Evolutionary conservation across 257 asterid species (phyloP).

Genomic region (Eucommia ulmoides): DNA sequence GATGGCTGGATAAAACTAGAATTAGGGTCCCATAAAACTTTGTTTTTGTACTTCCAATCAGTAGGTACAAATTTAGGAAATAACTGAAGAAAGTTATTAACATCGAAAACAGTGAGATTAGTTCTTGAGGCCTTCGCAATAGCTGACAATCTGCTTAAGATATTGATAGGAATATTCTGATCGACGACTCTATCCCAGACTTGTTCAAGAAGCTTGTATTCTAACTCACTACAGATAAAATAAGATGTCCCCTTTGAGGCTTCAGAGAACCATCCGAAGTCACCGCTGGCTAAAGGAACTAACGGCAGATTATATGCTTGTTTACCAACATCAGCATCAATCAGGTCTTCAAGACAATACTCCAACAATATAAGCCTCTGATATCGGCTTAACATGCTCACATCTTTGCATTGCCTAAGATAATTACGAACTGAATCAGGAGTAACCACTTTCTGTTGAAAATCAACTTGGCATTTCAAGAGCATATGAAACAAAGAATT

Average conservation of each 20-base stretch:
- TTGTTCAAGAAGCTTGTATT: constrained; percentile 55
- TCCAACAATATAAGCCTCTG: constrained; percentile 62
- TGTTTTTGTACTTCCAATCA: constrained; percentile 60
- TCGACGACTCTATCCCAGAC: constrained; percentile 62
- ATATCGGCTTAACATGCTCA: constrained; percentile 34
- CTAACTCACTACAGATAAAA: constrained; percentile 77
- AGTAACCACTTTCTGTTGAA: constrained; percentile 58
- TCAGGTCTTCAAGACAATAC: constrained; percentile 88
- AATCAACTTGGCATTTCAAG: constrained; percentile 33
- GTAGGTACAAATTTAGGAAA: constrained; percentile 57
- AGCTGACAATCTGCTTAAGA: constrained; percentile 49
- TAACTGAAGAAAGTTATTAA: constrained; percentile 42
- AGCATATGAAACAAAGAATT: constrained; percentile 55
- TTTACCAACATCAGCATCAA: constrained; percentile 66
- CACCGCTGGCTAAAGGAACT: constrained; percentile 89
- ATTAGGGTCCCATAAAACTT: constrained; percentile 64
- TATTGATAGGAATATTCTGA: constrained; percentile 44
- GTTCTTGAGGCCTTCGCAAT: constrained; percentile 75
- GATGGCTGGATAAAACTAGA: constrained; percentile 53
- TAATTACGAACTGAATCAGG: constrained; percentile 75
- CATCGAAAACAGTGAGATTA: constrained; percentile 48
- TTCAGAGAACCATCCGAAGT: constrained; percentile 58
- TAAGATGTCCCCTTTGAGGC: constrained; percentile 40
- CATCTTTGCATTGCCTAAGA: constrained; percentile 37
- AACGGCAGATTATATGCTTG: constrained; percentile 48